These are phyloP conservation scores for Prunus mongolica DNA, from an alignment of 306 rosid genomes.

Conservation along the genomic window DNA sequence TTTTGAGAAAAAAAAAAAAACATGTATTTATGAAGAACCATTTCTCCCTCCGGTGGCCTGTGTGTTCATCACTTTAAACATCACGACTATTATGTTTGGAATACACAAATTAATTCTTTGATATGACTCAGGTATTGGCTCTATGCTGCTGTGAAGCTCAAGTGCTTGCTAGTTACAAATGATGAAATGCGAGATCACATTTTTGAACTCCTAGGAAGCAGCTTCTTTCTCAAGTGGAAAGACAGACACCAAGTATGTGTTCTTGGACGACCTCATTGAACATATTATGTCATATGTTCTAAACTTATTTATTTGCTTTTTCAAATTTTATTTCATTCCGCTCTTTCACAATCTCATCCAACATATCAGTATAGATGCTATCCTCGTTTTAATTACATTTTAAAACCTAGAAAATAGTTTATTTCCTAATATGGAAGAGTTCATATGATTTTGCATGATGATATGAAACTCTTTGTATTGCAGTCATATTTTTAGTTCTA, in stretches of 20 bases:
- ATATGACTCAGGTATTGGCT: constrained; percentile 74
- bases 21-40: not conserved
- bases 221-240: constrained; percentile 86
- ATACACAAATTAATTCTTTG: not conserved
- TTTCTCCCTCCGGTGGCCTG: not conserved
- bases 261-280: constrained; percentile 8
- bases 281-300: not conserved
- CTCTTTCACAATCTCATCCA: not conserved
- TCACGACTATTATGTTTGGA: not conserved
- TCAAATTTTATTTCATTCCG: not conserved
- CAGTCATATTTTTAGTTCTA: not conserved
- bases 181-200: constrained; percentile 98
- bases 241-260: constrained; percentile 80
- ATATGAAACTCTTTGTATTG: not conserved
- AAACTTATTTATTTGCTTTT: not conserved
- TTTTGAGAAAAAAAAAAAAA: not conserved
- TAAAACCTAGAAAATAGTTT: not conserved
- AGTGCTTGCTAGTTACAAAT: constrained; percentile 84
- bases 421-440: not conserved
- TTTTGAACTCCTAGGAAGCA: constrained; percentile 77
- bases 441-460: not conserved
- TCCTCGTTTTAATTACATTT: not conserved
- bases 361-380: not conserved
- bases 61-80: not conserved
- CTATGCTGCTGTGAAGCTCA: constrained; percentile 74